Evolutionary conservation across 2,329 filamentous ascomycete genomes (phyloP).

Genomic region (Fusarium mundagurra): DNA sequence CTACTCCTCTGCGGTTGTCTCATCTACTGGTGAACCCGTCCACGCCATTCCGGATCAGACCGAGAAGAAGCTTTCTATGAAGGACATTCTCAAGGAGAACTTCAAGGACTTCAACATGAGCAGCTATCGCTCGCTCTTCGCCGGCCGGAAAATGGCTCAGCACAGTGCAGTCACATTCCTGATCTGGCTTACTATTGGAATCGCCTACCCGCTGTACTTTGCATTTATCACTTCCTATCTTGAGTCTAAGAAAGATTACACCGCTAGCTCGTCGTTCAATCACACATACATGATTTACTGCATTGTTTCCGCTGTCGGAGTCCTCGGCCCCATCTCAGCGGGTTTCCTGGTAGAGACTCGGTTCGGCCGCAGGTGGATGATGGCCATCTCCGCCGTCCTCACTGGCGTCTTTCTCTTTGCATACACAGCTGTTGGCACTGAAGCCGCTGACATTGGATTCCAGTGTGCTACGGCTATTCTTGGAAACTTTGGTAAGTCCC

Average conservation of each 20-base stretch:
- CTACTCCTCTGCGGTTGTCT: not conserved
- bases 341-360: constrained; percentile 32
- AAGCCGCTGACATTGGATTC: not conserved
- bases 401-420: constrained; percentile 38
- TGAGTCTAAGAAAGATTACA: constrained; percentile 28
- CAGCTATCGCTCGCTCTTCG: constrained; percentile 65
- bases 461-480: constrained; percentile 1
- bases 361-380: constrained; percentile 21
- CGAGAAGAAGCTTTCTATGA: not conserved
- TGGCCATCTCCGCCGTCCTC: not conserved
- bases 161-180: constrained; percentile 63
- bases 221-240: constrained; percentile 51
- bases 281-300: constrained; percentile 34
- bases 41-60: not conserved
- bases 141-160: constrained; percentile 60
- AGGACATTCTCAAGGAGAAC: constrained; percentile 11
- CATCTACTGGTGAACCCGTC: not conserved
- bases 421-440: constrained; percentile 9
- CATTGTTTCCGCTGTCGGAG: constrained; percentile 36
- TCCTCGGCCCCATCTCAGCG: constrained; percentile 33
- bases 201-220: constrained; percentile 67
- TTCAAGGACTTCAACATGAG: constrained; percentile 60
- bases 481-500: not conserved
- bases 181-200: constrained; percentile 68
- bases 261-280: not conserved